Conservation (phyloP, 371 early-diverging fungal species). For the Fennellomyces sp. region DNA sequence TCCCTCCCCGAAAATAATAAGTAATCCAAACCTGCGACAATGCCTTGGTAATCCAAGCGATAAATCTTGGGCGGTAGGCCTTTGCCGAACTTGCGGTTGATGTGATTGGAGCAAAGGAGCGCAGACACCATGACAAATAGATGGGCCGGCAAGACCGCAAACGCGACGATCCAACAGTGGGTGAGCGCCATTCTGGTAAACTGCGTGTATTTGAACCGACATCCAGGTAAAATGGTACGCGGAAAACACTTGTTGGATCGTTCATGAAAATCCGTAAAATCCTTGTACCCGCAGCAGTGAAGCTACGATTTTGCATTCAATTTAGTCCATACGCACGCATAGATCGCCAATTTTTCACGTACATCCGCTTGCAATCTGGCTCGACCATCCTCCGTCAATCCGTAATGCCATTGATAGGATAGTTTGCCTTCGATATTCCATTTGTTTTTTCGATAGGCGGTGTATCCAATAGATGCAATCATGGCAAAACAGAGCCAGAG, state of each 20-base stretch:
- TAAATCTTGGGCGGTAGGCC: slow-evolving; percentile 53
- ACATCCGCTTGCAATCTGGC: slow-evolving; percentile 48
- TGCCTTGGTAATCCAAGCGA: slow-evolving; percentile 49
- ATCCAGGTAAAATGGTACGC: slow-evolving; percentile 55
- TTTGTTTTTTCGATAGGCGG: slow-evolving; percentile 50
- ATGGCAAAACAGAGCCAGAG: slow-evolving; percentile 61
- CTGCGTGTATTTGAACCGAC: slow-evolving; percentile 50
- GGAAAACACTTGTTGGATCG: slow-evolving; percentile 62
- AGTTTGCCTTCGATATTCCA: slow-evolving; percentile 52
- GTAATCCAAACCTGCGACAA: slow-evolving; percentile 32
- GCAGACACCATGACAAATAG: slow-evolving; percentile 52
- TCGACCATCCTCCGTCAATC: slow-evolving; percentile 36
- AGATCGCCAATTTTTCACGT: too few species aligned
- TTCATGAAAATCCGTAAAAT: slow-evolving; percentile 55
- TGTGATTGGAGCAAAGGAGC: slow-evolving; percentile 60
- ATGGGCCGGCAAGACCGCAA: slow-evolving; percentile 50
- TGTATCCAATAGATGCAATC: slow-evolving; percentile 59
- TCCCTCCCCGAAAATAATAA: too few species aligned
- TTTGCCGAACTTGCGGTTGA: slow-evolving; percentile 56
- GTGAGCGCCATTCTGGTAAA: slow-evolving; percentile 47
- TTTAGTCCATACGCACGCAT: too few species aligned
- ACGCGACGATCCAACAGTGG: slow-evolving; percentile 51
- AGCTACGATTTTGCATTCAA: slow-evolving; percentile 32
- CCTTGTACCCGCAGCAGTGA: slow-evolving; percentile 63
- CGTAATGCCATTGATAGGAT: slow-evolving; percentile 55